phyloP scores from a whole-genome alignment of 306 rosid species.

The Malus orientalis region DNA sequence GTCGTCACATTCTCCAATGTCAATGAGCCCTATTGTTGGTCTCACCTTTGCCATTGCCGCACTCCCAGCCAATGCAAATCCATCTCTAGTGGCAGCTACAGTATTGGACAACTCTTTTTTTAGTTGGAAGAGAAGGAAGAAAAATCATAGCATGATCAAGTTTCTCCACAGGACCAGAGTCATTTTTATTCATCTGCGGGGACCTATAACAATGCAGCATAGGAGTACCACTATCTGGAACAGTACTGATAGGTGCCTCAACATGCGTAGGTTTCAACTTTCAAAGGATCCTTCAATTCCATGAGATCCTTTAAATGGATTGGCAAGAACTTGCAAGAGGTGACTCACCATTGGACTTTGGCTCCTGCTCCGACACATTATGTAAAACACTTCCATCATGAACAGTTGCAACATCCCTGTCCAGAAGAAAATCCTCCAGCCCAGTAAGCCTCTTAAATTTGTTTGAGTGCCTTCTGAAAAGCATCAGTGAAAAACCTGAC shows the following conservation, averaged over 20 bases:
- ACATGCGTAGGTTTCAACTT: background rate
- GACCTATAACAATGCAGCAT: conserved; percentile 3
- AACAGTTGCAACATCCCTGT: conserved; percentile 27
- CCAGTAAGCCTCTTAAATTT: conserved; percentile 58
- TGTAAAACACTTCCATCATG: background rate
- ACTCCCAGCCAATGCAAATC: conserved; percentile 37
- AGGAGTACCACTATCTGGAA: conserved; percentile 15
- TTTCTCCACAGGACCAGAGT: background rate
- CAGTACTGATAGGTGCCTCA: conserved; percentile 9
- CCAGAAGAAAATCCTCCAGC: conserved; percentile 39
- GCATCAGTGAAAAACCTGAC: background rate
- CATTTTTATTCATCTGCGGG: background rate
- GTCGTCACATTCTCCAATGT: conserved; percentile 30
- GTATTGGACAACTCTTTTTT: conserved; percentile 17
- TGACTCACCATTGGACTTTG: conserved; percentile 15
- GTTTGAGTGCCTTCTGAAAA: background rate
- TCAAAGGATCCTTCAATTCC: conserved; percentile 12
- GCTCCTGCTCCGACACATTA: conserved; percentile 1
- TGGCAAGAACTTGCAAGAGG: conserved; percentile 8
- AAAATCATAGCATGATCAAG: conserved; percentile 22
- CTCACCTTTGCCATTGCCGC: conserved; percentile 27
- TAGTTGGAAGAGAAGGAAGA: conserved; percentile 32
- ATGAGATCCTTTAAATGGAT: conserved; percentile 14
- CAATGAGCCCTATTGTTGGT: conserved; percentile 30
- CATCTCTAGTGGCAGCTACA: conserved; percentile 22